Evolutionary conservation across 768 basidiomycete species (phyloP).

Genomic region (Termitomyces sp.): DNA sequence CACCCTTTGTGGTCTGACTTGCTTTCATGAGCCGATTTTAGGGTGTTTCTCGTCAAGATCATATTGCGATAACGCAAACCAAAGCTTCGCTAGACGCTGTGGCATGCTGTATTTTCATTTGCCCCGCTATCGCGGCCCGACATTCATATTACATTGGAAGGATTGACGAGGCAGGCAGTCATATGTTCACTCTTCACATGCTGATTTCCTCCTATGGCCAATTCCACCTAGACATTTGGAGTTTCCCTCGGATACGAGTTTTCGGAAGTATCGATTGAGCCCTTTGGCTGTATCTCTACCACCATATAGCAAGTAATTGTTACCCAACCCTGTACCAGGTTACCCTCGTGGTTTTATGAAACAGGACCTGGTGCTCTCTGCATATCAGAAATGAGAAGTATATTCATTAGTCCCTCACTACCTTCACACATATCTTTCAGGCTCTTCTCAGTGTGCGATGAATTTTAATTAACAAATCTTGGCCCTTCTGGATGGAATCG

Average conservation of each 20-base stretch:
- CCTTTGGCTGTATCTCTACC: neutral
- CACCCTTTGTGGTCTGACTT: neutral
- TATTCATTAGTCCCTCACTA: neutral
- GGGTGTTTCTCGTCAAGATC: neutral
- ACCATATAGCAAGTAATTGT: neutral
- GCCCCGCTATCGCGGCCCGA: neutral
- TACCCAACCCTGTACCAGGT: neutral
- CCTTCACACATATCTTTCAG: neutral
- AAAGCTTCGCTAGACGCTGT: neutral
- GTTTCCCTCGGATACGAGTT: neutral
- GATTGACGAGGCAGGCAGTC: neutral
- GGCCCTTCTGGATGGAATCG: neutral
- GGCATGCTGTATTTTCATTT: neutral
- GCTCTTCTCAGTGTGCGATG: no score
- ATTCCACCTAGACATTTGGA: neutral
- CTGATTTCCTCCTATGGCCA: neutral
- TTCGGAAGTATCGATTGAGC: neutral
- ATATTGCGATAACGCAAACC: neutral
- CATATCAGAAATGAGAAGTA: neutral
- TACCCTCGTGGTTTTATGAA: neutral
- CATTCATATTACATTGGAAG: neutral
- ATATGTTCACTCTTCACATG: neutral
- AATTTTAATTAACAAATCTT: neutral
- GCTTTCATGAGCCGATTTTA: neutral
- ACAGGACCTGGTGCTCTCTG: neutral